phyloP scores from a whole-genome alignment of 768 basidiomycete species.

The Grammothele lineata region DNA sequence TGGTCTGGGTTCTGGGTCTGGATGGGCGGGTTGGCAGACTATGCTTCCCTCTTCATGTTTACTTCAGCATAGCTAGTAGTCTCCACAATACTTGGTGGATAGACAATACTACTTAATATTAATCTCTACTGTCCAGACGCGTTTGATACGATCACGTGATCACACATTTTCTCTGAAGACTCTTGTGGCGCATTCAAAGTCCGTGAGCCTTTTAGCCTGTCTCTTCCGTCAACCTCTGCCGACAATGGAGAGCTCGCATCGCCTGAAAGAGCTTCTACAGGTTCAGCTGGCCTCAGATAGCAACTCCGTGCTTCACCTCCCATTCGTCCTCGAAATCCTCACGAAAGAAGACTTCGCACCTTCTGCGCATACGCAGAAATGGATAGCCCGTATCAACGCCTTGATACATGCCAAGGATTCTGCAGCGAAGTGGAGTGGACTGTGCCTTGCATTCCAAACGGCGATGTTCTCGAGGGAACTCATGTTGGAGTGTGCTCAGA shows the following conservation, averaged over 20 bases:
- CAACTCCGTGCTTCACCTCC: conserved; percentile 53
- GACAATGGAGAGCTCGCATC: conserved; percentile 31
- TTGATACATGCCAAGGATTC: conserved; percentile 74
- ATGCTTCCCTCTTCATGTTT: conserved; percentile 29
- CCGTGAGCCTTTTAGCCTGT: too few species aligned
- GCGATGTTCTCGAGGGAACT: conserved; percentile 50
- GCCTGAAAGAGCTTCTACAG: conserved; percentile 62
- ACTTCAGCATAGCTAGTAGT: neutral
- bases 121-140: too few species aligned
- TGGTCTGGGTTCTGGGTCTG: conserved; percentile 87
- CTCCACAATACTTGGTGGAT: too few species aligned
- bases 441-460: conserved; percentile 69
- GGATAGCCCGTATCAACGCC: conserved; percentile 69
- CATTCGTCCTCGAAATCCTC: conserved; percentile 55
- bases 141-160: conserved; percentile 12
- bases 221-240: neutral
- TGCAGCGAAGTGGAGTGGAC: conserved; percentile 76
- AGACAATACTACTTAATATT: too few species aligned
- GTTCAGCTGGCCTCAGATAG: conserved; percentile 68
- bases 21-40: conserved; percentile 76
- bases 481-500: conserved; percentile 67
- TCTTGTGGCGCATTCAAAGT: too few species aligned
- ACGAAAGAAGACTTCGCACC: conserved; percentile 48
- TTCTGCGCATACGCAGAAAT: conserved; percentile 69
- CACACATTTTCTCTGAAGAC: conserved; percentile 1